Base-by-base conservation (phyloP, 495 filamentous ascomycete species). In the Barbatosphaeria neglecta region DNA sequence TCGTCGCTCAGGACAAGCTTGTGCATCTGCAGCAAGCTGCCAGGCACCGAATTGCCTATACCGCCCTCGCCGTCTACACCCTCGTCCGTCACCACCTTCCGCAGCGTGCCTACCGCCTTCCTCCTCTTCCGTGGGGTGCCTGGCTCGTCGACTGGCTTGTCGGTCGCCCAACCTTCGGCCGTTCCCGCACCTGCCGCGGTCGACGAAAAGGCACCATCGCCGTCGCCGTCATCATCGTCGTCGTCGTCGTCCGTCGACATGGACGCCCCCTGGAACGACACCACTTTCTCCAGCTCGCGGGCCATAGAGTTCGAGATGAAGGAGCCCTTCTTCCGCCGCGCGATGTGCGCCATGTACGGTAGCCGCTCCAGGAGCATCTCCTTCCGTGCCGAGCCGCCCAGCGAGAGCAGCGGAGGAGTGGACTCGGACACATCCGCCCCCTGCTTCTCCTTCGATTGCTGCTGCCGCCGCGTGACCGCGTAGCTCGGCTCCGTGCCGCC, bases 1-100 rank as follows among this genome's bases (percentile, higher is more conserved):
- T 98, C 92, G 60, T 97, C 90, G 56, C 83, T 88, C 37, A 97
- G 67, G 44, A 89, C 77, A 47, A 94, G 59, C 43, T 79, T 82
- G 61, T 81, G 76, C 38, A 76, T 70, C 45, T 69, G 65, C 37
- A 70, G 64, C 17, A 35, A n/a, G 31, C 70, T 63, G 39, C 39
- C 39, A 3, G 39, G 39, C 13, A 41, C 16, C 17, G 39, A 4
- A 50, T 19, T 53, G 53, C 31, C 54, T 48, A 27, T 49, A 54
- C 22, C 27, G 48, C 46, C 45, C 37, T 52, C 39, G 25, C 22
- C 48, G 43, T 28, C 46, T 18, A 52, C 35, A 13, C n/a, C 51
- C 35, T 37, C 59, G 44, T 31, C 50, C 52, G 20, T 49, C 18
- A 39, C 37, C 6, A 55, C 42, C 18, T 46, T 60, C 28, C 59